Evolutionary conservation across 2,329 filamentous ascomycete genomes (phyloP), one percentile per base, ranked within the genome.

Genomic region (Penicillium sp.): DNA sequence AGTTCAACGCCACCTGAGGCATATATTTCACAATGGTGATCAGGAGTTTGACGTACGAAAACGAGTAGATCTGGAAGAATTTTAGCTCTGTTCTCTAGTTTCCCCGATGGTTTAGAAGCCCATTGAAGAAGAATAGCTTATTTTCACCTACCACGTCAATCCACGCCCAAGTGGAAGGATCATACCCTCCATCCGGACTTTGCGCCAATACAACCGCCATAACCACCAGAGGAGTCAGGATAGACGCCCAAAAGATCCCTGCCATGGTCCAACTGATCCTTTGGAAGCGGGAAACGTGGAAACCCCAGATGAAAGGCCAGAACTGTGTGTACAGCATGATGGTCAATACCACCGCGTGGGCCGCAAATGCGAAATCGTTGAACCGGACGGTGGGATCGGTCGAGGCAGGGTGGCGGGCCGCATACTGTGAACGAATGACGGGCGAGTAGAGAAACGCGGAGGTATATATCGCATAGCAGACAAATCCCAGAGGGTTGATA

Each of bases 11-110:
- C 38, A 90, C 86, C 79, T 96, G 92, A 6, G 94, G 94, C 47
- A 91, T 87, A 76, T 97, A 97, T 78, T 99, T 99, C 76, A 96
- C 84, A 27, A 97, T 78, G 0, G 93, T 96, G 64, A 96, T 85
- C 54, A 93, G 75, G 35, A 99, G 81, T 78, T 99, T 99, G 71
- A 96, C 88, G 72, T 96, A 96, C 42, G 90, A 91, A 33, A 96
- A 78, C 13, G 89, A 84, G 69, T 87, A 86, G 33, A 86, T 77
- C 84, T 83, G 60, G 61, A 47, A 13, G 8, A 3, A n/a, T 12
- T 10, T 57, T 42, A 53, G 42, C 10, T 42, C 31, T 21, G 19
- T 9, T 35, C 29, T 19, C 12, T 6, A 15, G 17, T 23, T 21
- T 23, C 5, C 9, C 6, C 3, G 2, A 23, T 27, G 15, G 7